phyloP scores from a whole-genome alignment of 1,284 basidiomycete genomes.

The Fomitopsis palustris region DNA sequence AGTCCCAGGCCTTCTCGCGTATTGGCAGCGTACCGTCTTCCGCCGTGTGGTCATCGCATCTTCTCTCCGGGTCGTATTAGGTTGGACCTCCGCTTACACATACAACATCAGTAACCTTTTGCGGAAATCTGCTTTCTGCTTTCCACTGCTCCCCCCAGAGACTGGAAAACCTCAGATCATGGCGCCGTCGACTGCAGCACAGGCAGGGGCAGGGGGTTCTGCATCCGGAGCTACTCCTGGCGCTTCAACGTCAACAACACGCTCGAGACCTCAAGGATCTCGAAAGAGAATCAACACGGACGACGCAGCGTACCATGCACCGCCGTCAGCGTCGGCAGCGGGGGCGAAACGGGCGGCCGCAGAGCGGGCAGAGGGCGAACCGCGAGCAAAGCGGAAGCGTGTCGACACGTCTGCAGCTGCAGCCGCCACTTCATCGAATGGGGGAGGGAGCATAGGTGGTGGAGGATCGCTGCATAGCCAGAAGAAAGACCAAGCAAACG shows the following conservation, averaged over 20 bases:
- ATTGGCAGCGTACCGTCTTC: background rate
- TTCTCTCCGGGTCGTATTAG: too few species aligned
- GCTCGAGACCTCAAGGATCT: slow-evolving; percentile 16
- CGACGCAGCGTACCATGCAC: slow-evolving; percentile 30
- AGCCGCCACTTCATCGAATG: slow-evolving; percentile 7
- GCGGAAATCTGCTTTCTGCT: background rate
- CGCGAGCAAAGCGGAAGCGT: slow-evolving; percentile 66
- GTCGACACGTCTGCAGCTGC: slow-evolving; percentile 39
- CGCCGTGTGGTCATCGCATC: background rate
- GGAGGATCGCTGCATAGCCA: background rate
- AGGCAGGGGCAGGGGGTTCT: background rate
- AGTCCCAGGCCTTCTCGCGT: background rate
- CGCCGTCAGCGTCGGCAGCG: slow-evolving; percentile 7
- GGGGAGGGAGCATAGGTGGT: background rate
- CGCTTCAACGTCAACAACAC: background rate
- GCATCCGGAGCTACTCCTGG: background rate
- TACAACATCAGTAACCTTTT: too few species aligned
- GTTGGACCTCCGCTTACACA: too few species aligned
- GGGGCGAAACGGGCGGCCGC: slow-evolving; percentile 22
- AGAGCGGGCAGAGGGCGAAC: slow-evolving; percentile 51
- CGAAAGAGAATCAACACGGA: slow-evolving; percentile 26
- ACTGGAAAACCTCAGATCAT: background rate
- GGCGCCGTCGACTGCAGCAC: background rate
- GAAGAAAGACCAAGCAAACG: slow-evolving; percentile 19
- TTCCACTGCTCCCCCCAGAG: too few species aligned